Base-by-base conservation (phyloP, 495 filamentous ascomycete genomes). In the Cetradonia linearis region DNA sequence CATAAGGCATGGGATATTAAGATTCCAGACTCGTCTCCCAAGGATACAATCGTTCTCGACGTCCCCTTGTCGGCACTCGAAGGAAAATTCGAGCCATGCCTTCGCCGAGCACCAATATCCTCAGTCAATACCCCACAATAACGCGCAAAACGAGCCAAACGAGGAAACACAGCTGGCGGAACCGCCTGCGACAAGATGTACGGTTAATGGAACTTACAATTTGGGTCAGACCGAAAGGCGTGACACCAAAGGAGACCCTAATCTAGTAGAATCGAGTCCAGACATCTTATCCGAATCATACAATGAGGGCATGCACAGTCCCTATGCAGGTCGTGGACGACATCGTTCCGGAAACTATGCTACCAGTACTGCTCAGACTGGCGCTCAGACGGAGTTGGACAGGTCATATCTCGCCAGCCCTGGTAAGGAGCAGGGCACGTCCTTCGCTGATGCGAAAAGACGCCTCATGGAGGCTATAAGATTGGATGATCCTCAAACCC, bases 401-500 rank as follows among this genome's bases (percentile, higher is more conserved):
- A 31, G 3, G 28, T 23, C 31, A 18, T 54, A n/a, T 4, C 50
- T 54, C 8, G 50, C 9, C 14, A 23, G 28, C 50, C 30, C 33
- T 23, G 7, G 18, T 23, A 16, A 33, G 20, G 33, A 23, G 31
- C 48, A 28, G 27, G 31, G 10, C 49, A 28, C 27, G 52, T 27
- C 28, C 14, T 31, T 60, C 54, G 31, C 30, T 27, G 8, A 16
- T 28, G 56, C 58, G 27, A 48, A 46, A 20, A 28, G 50, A 18
- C 55, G 44, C 28, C 44, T 67, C 10, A 27, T n/a, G 50, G 49
- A 58, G 25, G 58, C 58, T 18, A 40, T 67, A 25, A 34, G 20
- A 23, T 14, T 36, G 8, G 37, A 50, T 40, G 62, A 70, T 14
- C 62, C 46, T 10, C 31, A 68, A 18, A 42, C 47, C 16, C 48